Conservation (phyloP, 768 basidiomycete genomes). For the Flagelloscypha sp. region DNA sequence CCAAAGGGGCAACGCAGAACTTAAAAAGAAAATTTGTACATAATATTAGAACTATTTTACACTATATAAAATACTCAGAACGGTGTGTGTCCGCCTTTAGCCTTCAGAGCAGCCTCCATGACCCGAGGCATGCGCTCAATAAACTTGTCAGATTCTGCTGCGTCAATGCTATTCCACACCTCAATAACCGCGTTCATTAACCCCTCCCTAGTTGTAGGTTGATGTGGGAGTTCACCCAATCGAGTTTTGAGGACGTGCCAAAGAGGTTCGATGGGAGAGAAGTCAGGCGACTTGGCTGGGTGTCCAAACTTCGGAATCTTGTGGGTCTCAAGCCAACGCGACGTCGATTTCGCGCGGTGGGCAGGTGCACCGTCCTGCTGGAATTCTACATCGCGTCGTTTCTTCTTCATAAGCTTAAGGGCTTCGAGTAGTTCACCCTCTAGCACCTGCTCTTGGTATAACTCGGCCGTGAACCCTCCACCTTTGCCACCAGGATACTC, state of each 20-base stretch:
- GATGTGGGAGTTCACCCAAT: not conserved
- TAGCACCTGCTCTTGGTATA: constrained; percentile 8
- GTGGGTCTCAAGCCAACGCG: constrained; percentile 7
- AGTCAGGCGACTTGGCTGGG: constrained; percentile 9
- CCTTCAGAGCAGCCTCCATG: constrained; percentile 8
- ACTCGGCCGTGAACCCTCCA: constrained; percentile 7
- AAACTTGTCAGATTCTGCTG: constrained; percentile 4
- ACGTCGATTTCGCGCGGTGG: constrained; percentile 5
- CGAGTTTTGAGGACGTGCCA: constrained; percentile 9
- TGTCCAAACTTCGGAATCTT: constrained; percentile 8
- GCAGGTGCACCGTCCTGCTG: constrained; percentile 9
- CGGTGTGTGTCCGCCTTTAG: constrained; percentile 10
- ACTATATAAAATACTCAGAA: constrained; percentile 6
- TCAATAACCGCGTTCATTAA: constrained; percentile 3
- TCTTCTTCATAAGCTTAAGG: not conserved
- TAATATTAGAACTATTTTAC: no score
- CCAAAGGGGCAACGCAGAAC: no score
- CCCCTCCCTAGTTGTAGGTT: constrained; percentile 3
- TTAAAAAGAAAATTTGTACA: no score
- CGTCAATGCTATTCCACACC: constrained; percentile 5
- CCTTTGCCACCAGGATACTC: constrained; percentile 11
- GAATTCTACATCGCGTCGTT: constrained; percentile 2
- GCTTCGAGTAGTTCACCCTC: not conserved
- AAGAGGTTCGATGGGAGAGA: constrained; percentile 8
- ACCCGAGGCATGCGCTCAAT: constrained; percentile 5